Evolutionary conservation across 1,139 yeast genomes (phyloP), one percentile per base, ranked within the genome.

Genomic region (Kazachstania sp.): DNA sequence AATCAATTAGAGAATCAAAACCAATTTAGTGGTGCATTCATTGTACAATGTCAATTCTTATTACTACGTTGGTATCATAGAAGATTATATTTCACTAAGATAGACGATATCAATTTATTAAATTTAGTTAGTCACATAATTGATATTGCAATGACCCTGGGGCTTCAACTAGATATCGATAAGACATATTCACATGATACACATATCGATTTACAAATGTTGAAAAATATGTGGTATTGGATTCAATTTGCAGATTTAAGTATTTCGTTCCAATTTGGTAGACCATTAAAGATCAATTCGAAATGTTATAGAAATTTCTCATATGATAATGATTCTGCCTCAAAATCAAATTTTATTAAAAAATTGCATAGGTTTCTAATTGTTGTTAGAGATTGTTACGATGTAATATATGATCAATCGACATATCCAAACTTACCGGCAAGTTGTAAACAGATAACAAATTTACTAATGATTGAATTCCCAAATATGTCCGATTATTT

Each of bases 81-180:
- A 26, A 49, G 45, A 23, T 39, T 52, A 2, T 57, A 56, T 39
- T 50, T 54, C 19, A 37, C 54, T 3, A 65, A 61, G 37, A 61
- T 60, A 29, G 70, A 64, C 39, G 56, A 57, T 31, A 46, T 65
- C 0, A 57, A 65, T 48, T 16, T 53, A 9, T 42, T 53, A 13
- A 44, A 47, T 9, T 28, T 61, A 1, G 49, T 57, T 12, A 55
- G 54, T 28, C 37, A 49, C 2, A 53, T 66, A n/a, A 48, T 60
- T 5, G 49, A 52, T 15, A 59, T 65, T 49, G 63, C 65, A 0
- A 40, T 61, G 7, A 43, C 54, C 0, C 46, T 67, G 48, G 70
- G 70, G 1, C 49, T 68, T n/a, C 57, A 66, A 41, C 52, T 56
- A 16, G 55, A 66, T 41, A 59, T 65, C 18, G 57, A 55, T 9